Evolutionary conservation across 2,329 filamentous ascomycete species (phyloP), one percentile per base, ranked within the genome.

Genomic region (Xylaria polymorpha): DNA sequence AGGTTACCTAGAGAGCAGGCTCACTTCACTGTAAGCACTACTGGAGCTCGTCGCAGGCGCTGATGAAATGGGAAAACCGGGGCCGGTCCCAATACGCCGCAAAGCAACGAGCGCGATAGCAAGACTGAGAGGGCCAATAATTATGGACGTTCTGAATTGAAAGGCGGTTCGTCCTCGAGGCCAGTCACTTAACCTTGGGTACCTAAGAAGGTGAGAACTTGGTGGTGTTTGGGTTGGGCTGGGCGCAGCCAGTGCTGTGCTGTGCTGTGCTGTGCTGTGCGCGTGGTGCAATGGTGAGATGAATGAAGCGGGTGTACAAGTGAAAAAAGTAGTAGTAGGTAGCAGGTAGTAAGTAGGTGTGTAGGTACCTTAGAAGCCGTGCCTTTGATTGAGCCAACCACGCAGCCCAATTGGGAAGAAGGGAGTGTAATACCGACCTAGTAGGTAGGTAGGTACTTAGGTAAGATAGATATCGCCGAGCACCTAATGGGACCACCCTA

Each of bases 391-490:
- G 50, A 66, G 32, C 64, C 50, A 66, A 25, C 53, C 53, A 62
- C 15, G 51, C 44, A 53, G 25, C 59, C 44, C 44, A 55, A 63
- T 63, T 67, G 46, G 65, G 59, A 53, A 62, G 43, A 58, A 35
- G 22, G 43, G 59, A 58, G 35, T 35, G 46, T 44, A 63, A 59
- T 37, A 41, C 43, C 29, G 37, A 37, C 35, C 35, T 37, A 37
- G 25, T 37, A 37, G 37, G 46, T 50, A 50, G 20, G 46, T 15
- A 50, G n/a, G 4, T 9, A 25, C 46, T 4, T 4, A 4, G 20
- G 14, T 22, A 8, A 18, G 55, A 43, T 43, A 58, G 20, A 25
- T 58, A 58, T 64, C 12, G 50, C 61, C 39, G 25, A 57, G 41
- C 51, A 64, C 55, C 55, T 57, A 43, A 51, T 37, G 22, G 53